A percentile compares a stretch with the other conserved stretches of the same genome.
Conservation (phyloP, 106 monocot genomes). For the Dioscorea alata region DNA sequence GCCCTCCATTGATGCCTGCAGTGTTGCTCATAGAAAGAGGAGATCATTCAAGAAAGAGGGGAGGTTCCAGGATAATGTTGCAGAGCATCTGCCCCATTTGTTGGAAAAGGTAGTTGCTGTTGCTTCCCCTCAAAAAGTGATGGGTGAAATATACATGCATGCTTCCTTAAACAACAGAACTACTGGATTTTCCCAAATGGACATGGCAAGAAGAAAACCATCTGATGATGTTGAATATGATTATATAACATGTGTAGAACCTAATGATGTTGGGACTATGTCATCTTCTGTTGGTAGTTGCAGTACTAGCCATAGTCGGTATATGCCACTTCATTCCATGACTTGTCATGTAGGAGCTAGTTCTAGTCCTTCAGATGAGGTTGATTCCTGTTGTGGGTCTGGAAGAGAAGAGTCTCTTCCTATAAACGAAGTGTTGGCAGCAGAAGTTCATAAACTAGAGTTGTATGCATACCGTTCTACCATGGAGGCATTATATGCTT, state of each 20-base stretch:
- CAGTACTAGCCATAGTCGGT: conserved; percentile 25
- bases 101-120: conserved; percentile 40
- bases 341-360: conserved; percentile 11
- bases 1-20: not conserved
- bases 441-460: conserved; percentile 50
- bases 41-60: conserved; percentile 14
- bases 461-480: conserved; percentile 53
- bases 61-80: not conserved
- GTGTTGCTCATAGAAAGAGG: conserved; percentile 14
- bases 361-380: conserved; percentile 26
- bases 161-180: conserved; percentile 24
- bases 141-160: conserved; percentile 30
- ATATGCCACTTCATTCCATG: conserved; percentile 13
- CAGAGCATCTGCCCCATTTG: conserved; percentile 5
- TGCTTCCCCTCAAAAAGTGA: conserved; percentile 25
- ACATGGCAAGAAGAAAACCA: not conserved
- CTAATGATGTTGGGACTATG: conserved; percentile 29
- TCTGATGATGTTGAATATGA: conserved; percentile 1
- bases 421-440: conserved; percentile 10
- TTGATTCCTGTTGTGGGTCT: conserved; percentile 15
- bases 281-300: conserved; percentile 54
- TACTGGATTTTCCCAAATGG: conserved; percentile 15
- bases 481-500: conserved; percentile 60
- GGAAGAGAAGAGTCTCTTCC: conserved; percentile 20
- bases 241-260: conserved; percentile 3